Conservation (phyloP, 2,329 filamentous ascomycete genomes). For the Aspergillus sp. region DNA sequence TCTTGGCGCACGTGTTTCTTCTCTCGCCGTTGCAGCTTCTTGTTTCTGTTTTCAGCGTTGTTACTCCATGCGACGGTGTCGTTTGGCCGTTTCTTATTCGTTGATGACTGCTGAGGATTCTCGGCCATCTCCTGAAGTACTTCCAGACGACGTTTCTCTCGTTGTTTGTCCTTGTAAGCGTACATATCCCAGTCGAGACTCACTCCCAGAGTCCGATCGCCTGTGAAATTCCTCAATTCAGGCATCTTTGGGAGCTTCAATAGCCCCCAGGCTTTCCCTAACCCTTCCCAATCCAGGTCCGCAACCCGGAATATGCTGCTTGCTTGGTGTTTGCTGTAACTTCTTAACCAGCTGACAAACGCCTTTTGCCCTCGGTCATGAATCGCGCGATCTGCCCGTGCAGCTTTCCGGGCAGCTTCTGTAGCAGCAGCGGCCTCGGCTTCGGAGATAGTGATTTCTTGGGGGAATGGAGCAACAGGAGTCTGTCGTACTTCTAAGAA, state of each 20-base stretch:
- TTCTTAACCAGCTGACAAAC: conserved; percentile 91
- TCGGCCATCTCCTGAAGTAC: conserved; percentile 57
- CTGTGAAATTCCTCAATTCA: conserved; percentile 75
- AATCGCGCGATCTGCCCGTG: conserved; percentile 65
- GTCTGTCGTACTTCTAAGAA: conserved; percentile 89
- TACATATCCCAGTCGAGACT: conserved; percentile 66
- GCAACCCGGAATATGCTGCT: conserved; percentile 84
- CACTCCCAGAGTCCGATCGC: conserved; percentile 66
- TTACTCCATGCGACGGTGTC: conserved; percentile 73
- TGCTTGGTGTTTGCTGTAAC: conserved; percentile 89
- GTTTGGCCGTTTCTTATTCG: conserved; percentile 59
- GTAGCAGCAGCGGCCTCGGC: conserved; percentile 64
- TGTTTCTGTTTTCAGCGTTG: conserved; percentile 68
- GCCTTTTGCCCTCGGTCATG: conserved; percentile 89
- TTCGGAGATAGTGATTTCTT: conserved; percentile 63
- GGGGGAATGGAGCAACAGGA: conserved; percentile 69
- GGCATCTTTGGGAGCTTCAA: conserved; percentile 92
- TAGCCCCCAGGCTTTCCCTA: conserved; percentile 83
- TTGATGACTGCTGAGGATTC: conserved; percentile 38
- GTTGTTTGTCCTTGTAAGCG: conserved; percentile 71
- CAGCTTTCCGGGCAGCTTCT: conserved; percentile 62
- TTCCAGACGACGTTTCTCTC: conserved; percentile 67
- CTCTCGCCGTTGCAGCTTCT: conserved; percentile 65
- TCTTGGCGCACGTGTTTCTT: conserved; percentile 68
- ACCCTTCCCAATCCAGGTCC: conserved; percentile 83